A percentile compares a stretch with the other conserved stretches of the same genome.
Evolutionary conservation across 345 rosid species (phyloP).

Genomic region (Triadica sebifera): DNA sequence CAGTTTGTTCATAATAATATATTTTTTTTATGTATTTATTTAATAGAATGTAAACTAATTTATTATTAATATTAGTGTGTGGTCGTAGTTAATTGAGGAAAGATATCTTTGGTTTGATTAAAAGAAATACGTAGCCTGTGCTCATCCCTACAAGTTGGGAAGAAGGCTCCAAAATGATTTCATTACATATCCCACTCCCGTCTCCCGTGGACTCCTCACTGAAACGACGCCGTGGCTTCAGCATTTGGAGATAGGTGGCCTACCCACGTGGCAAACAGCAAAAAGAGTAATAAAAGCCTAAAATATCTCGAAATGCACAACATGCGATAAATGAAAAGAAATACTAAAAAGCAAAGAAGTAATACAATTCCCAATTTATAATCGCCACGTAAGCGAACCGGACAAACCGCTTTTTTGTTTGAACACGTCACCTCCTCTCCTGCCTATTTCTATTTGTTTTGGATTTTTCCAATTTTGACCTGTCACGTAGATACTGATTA

Average conservation of each 20-base stretch:
- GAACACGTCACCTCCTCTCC: not conserved
- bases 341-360: not conserved
- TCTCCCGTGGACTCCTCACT: not conserved
- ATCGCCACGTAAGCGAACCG: not conserved
- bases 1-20: too few relatives aligned
- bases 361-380: not conserved
- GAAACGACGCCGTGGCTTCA: not conserved
- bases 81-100: too few relatives aligned
- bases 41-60: too few relatives aligned
- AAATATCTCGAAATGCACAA: conserved; percentile 5
- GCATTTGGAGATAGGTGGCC: not conserved
- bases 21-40: too few relatives aligned
- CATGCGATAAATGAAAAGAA: too few relatives aligned
- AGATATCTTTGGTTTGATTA: too few relatives aligned
- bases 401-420: not conserved
- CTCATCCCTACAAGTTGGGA: not conserved
- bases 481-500: too few relatives aligned
- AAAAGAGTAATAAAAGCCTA: not conserved
- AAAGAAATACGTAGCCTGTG: too few relatives aligned
- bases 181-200: not conserved
- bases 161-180: not conserved
- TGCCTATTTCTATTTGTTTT: not conserved
- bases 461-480: not conserved
- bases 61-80: too few relatives aligned
- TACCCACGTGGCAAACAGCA: not conserved